A percentile compares a stretch with the other conserved stretches of the same genome.
These are phyloP conservation scores for Phtheirospermum japonicum DNA, from an alignment of 257 asterid genomes.

Conservation along the genomic window DNA sequence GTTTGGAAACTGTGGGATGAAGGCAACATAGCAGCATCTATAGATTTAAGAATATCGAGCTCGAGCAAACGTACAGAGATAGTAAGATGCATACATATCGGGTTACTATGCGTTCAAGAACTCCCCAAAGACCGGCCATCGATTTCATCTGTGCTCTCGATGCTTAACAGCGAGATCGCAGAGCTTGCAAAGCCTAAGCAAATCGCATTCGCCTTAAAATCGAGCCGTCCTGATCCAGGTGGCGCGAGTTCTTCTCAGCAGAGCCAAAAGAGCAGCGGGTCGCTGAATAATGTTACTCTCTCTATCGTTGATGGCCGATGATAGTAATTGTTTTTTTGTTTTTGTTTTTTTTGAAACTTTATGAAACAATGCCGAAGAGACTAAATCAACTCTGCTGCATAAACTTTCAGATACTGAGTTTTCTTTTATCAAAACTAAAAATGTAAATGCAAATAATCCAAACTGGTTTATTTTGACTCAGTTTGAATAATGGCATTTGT, in stretches of 20 bases:
- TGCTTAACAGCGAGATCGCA: constrained; percentile 41
- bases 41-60: constrained; percentile 33
- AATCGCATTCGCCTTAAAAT: constrained; percentile 1
- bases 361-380: no score
- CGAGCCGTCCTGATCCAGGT: not conserved
- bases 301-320: constrained; percentile 16
- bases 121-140: constrained; percentile 46
- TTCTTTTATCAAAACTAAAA: no score
- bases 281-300: constrained; percentile 17
- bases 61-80: constrained; percentile 26
- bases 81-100: constrained; percentile 46
- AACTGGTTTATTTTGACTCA: not conserved
- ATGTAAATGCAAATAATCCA: no score
- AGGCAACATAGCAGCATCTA: constrained; percentile 16
- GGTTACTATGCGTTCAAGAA: constrained; percentile 54
- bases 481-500: no score
- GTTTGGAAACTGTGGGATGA: constrained; percentile 47
- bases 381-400: no score
- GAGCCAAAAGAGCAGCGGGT: constrained; percentile 15
- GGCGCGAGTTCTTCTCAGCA: constrained; percentile 17
- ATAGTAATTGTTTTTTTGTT: no score
- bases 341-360: no score
- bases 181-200: constrained; percentile 40
- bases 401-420: no score
- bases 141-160: constrained; percentile 34